A percentile compares a stretch with the other conserved stretches of the same genome.
Conservation (phyloP, 2,329 filamentous ascomycete species). For the Claviceps fusiformis region DNA sequence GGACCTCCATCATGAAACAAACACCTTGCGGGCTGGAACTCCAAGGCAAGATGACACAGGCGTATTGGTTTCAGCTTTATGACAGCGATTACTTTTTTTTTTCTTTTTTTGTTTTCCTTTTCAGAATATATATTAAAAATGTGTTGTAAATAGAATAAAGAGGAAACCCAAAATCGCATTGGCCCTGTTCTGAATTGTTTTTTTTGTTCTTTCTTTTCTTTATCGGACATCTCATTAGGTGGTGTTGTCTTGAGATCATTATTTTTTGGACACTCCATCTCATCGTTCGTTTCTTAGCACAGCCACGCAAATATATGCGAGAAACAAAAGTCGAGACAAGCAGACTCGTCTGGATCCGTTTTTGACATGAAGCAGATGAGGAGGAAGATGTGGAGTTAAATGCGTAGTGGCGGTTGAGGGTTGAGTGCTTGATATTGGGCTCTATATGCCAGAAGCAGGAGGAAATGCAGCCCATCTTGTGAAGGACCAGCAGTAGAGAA, state of each 20-base stretch:
- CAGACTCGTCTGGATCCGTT: background rate
- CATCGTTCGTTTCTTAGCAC: background rate
- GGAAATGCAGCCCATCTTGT: background rate
- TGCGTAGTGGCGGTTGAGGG: background rate
- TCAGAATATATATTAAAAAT: background rate
- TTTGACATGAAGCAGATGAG: background rate
- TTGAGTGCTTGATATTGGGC: background rate
- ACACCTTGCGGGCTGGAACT: background rate
- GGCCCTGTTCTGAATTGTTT: background rate
- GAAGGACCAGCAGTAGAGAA: background rate
- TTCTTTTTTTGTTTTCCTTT: no score
- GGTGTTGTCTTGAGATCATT: background rate
- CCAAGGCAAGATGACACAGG: background rate
- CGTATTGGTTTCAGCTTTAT: background rate
- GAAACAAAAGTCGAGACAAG: background rate
- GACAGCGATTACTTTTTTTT: background rate
- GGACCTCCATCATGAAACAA: background rate
- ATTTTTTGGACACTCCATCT: background rate
- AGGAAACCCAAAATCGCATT: background rate
- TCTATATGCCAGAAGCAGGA: background rate
- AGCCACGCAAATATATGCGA: background rate
- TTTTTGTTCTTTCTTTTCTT: background rate
- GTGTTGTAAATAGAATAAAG: background rate
- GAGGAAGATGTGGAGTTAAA: background rate
- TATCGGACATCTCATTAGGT: slow-evolving; percentile 1